phyloP scores from a whole-genome alignment of 176 grass and related monocot species.

The bread wheat (Triticum aestivum) region DNA sequence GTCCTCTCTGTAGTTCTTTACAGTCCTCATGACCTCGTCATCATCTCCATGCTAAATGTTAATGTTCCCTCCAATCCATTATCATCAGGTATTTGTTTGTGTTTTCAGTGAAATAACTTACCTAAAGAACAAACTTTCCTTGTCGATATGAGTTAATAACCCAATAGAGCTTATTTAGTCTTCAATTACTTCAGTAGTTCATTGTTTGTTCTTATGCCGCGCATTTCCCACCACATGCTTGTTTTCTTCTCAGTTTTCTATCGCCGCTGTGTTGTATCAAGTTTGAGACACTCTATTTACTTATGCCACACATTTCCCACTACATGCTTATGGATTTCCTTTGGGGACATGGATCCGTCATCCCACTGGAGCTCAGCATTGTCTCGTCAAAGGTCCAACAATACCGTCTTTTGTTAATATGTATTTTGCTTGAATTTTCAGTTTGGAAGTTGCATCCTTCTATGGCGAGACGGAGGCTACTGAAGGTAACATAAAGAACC shows the following conservation, averaged over 20 bases:
- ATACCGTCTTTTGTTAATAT: background rate
- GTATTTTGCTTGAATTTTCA: background rate
- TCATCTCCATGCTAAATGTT: background rate
- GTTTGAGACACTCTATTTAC: background rate
- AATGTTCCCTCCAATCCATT: background rate
- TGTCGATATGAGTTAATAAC: background rate
- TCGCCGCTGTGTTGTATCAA: background rate
- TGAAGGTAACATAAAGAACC: background rate
- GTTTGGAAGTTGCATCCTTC: background rate
- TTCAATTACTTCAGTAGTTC: background rate
- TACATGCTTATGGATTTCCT: background rate
- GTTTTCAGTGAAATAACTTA: background rate
- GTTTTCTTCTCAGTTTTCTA: background rate
- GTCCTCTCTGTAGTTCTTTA: conserved; percentile 14
- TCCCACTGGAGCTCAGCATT: background rate
- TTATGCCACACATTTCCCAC: background rate
- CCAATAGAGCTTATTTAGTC: background rate
- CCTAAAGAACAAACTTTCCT: background rate
- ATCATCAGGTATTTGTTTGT: background rate
- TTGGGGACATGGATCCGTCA: background rate
- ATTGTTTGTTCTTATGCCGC: background rate
- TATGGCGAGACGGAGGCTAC: background rate
- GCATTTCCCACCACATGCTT: background rate
- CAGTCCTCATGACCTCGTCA: conserved; percentile 24
- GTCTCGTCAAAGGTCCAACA: background rate